Conservation (phyloP, 2,329 filamentous ascomycete species). For the Graphilbum ipis-grandicollis region DNA sequence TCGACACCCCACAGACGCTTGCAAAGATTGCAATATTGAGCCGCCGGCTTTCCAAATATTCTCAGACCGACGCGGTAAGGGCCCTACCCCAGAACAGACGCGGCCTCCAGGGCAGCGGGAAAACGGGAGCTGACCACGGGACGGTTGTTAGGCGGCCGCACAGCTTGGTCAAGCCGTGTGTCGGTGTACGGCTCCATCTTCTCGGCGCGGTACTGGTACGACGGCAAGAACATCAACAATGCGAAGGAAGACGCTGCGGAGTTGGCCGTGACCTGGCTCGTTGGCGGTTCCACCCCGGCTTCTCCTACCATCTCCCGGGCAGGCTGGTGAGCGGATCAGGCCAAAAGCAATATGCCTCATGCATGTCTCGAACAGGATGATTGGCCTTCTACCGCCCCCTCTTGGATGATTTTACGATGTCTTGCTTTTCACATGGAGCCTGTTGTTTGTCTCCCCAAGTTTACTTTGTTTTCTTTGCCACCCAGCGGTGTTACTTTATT, state of each 20-base stretch:
- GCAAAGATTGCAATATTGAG: conserved; percentile 13
- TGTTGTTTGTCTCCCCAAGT: too few relatives aligned
- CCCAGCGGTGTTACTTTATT: too few relatives aligned
- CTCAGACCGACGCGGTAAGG: conserved; percentile 17
- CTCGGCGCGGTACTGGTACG: conserved; percentile 77
- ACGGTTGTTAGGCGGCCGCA: conserved; percentile 52
- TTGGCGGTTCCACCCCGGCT: conserved; percentile 18
- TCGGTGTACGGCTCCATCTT: conserved; percentile 48
- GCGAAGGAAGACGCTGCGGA: conserved; percentile 86
- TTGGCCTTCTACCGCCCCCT: too few relatives aligned
- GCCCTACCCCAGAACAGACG: too few relatives aligned
- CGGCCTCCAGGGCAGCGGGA: too few relatives aligned
- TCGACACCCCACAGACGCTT: conserved; percentile 12
- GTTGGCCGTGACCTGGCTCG: conserved; percentile 47
- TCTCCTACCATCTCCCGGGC: conserved; percentile 21
- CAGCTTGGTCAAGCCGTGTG: conserved; percentile 75
- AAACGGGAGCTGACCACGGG: neutral
- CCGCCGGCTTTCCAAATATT: conserved; percentile 16
- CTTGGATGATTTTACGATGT: neutral
- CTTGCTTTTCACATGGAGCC: too few relatives aligned
- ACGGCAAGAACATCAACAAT: conserved; percentile 73
- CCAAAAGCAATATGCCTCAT: neutral
- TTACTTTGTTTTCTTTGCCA: too few relatives aligned
- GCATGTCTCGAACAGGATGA: neutral
- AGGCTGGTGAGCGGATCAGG: neutral